phyloP scores from a whole-genome alignment of 345 rosid species.

The Boechera retrofracta region DNA sequence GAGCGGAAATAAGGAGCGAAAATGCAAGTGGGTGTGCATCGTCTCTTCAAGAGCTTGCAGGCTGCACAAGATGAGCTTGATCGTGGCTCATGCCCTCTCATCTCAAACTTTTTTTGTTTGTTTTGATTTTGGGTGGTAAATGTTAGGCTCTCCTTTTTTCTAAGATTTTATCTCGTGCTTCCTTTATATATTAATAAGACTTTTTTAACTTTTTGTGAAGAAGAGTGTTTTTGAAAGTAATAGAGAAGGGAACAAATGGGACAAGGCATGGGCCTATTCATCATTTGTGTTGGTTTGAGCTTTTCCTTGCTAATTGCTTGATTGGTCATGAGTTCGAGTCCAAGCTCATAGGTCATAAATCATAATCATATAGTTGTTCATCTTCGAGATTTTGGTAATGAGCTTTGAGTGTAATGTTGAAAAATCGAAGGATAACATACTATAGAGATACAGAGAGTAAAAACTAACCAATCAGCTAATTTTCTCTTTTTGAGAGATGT shows the following conservation, averaged over 20 bases:
- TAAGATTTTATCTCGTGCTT: conserved; percentile 28
- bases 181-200: conserved; percentile 33
- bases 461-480: conserved; percentile 16
- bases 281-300: conserved; percentile 40
- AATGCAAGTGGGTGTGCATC: conserved; percentile 79
- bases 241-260: conserved; percentile 48
- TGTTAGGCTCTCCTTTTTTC: conserved; percentile 36
- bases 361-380: conserved; percentile 22
- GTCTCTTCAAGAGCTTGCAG: conserved; percentile 83
- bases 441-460: conserved; percentile 9
- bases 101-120: conserved; percentile 22
- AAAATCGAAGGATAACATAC: conserved; percentile 21
- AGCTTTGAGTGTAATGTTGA: conserved; percentile 26
- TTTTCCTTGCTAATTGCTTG: conserved; percentile 38
- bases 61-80: conserved; percentile 93
- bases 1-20: conserved; percentile 88
- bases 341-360: conserved; percentile 16
- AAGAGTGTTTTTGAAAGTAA: conserved; percentile 31
- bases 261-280: conserved; percentile 48
- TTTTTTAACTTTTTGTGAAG: conserved; percentile 32
- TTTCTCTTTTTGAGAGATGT: conserved; percentile 9
- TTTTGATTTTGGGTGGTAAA: conserved; percentile 22
- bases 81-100: conserved; percentile 74
- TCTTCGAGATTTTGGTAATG: conserved; percentile 17
- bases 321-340: conserved; percentile 42